These are phyloP conservation scores for Tephrocybe sp. DNA, from an alignment of 768 basidiomycete species.

Conservation along the genomic window DNA sequence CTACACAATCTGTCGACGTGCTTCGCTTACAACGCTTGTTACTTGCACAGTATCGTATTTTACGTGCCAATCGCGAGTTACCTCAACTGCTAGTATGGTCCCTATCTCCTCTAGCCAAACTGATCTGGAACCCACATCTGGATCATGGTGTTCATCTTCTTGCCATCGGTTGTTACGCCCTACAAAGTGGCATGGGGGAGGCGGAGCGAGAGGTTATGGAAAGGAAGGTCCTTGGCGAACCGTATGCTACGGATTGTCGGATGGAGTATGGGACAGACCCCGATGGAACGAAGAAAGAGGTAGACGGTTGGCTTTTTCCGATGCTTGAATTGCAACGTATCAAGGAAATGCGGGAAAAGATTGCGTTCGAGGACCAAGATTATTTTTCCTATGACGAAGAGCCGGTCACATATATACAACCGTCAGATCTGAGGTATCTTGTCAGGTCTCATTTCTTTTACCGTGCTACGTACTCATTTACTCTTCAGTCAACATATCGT, in stretches of 20 bases:
- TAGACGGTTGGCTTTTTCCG: constrained; percentile 85
- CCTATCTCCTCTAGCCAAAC: constrained; percentile 45
- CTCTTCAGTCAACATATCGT: constrained; percentile 50
- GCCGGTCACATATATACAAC: constrained; percentile 30
- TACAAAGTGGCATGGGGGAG: constrained; percentile 78
- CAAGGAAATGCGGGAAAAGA: constrained; percentile 42
- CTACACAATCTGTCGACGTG: constrained; percentile 32
- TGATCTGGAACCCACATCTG: constrained; percentile 42
- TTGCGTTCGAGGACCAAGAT: constrained; percentile 38
- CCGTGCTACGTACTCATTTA: not conserved
- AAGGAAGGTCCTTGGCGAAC: constrained; percentile 54
- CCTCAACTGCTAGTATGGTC: constrained; percentile 65
- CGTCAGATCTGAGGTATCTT: constrained; percentile 57
- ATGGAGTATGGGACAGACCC: constrained; percentile 52
- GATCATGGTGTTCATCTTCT: constrained; percentile 66
- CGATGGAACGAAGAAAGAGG: constrained; percentile 39
- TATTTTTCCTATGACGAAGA: constrained; percentile 45
- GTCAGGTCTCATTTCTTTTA: not conserved
- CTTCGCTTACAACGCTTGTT: constrained; percentile 64
- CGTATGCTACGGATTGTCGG: constrained; percentile 57
- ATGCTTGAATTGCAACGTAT: constrained; percentile 65
- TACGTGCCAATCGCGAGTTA: constrained; percentile 70
- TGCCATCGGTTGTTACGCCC: constrained; percentile 74
- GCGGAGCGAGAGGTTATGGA: constrained; percentile 68
- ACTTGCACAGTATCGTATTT: constrained; percentile 78